A percentile compares a stretch with the other conserved stretches of the same genome.
Conservation (phyloP, 257 asterid genomes). For the Salvia miltiorrhiza region DNA sequence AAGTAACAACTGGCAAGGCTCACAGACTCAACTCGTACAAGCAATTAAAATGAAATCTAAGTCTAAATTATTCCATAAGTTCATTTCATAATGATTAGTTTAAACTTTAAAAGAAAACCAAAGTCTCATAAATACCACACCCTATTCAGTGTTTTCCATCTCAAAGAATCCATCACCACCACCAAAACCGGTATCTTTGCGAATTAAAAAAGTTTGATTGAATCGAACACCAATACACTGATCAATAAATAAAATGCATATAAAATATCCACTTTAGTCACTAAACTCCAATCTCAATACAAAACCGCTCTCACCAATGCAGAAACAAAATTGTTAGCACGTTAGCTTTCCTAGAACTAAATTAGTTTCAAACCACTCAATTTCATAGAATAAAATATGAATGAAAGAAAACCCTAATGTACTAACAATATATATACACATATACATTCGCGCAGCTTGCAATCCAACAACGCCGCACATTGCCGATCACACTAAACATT, state of each 20-base stretch:
- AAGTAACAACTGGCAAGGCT: neutral
- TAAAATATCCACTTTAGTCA: neutral
- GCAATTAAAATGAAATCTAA: neutral
- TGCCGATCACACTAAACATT: conserved; percentile 10
- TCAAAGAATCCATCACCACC: neutral
- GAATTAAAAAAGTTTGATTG: neutral
- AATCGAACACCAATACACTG: neutral
- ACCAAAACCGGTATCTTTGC: neutral
- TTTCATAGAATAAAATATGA: neutral
- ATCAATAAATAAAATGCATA: neutral
- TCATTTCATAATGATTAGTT: neutral
- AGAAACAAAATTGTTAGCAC: neutral
- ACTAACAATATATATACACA: neutral
- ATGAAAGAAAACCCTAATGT: conserved; percentile 1
- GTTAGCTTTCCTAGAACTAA: neutral
- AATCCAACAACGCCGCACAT: conserved; percentile 9
- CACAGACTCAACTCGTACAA: neutral
- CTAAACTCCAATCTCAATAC: conserved; percentile 6
- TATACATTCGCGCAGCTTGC: neutral
- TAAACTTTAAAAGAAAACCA: neutral
- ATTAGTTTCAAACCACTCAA: neutral
- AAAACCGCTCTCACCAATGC: neutral
- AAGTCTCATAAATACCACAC: neutral
- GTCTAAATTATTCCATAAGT: neutral
- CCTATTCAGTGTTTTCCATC: neutral